Base-by-base conservation (phyloP, 148 eudicot genomes). In the Limonium bicolor region DNA sequence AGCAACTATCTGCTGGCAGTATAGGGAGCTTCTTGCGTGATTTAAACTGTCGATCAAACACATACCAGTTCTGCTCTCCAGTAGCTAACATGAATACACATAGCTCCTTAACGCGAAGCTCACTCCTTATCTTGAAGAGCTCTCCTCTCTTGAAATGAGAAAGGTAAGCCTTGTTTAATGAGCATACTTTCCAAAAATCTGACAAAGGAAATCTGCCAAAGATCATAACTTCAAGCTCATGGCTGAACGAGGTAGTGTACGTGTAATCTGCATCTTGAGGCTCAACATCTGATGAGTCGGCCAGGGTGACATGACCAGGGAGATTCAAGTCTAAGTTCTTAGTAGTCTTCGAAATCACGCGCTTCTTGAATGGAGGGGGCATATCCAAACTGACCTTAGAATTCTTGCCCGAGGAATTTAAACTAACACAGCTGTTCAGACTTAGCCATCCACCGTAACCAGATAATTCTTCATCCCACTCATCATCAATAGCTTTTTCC, bases 41-140 rank as follows among this genome's bases (percentile, higher is more conserved):
- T 3, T 41, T 48, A 38, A 67, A 62, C n/a, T 31, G 19, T 16
- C 64, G 60, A 54, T 83, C 84, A 48, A 73, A 79, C 2, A 60
- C 72, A 56, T 56, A 53, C 72, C 72, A 67, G 10, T 48, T 57
- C 6, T 22, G 48, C 45, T 68, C 81, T 2, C 88, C 94, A 35
- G 54, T 51, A 0, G 78, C 72, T 12, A 56, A 35, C 81, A 79
- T 73, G 63, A 79, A 68, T 11, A 83, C 76, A 7, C 67, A 76
- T n/a, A 77, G 50, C 22, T 67, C 72, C 41, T 33, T 63, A 1
- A 73, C 50, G 15, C 73, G 64, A 5, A 58, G 55, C 21, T 59
- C 56, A 27, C 52, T 68, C 46, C 94, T 68, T 43, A 70, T 64
- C 40, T 35, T 73, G 18, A 65, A 64, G 7, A 83, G 33, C n/a